These are phyloP conservation scores for Scleromitrula shiraiana DNA, from an alignment of 2,329 filamentous ascomycete species.

Conservation along the genomic window DNA sequence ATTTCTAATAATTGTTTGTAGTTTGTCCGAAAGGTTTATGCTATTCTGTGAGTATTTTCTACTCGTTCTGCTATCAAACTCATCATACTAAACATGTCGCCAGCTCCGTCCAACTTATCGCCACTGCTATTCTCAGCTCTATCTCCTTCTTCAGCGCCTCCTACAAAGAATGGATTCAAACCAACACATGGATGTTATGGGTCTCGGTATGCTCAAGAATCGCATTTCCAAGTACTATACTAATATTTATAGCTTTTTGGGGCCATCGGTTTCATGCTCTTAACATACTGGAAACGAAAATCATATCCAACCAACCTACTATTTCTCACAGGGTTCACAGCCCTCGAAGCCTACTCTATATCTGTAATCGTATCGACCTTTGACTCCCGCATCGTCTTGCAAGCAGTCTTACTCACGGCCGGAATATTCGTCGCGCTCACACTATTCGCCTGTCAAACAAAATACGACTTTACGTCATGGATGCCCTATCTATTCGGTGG, in stretches of 20 bases:
- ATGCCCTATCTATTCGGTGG: slow-evolving; percentile 89
- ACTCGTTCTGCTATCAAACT: not conserved
- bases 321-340: slow-evolving; percentile 85
- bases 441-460: slow-evolving; percentile 90
- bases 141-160: slow-evolving; percentile 74
- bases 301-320: slow-evolving; percentile 91
- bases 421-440: slow-evolving; percentile 74
- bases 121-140: slow-evolving; percentile 71
- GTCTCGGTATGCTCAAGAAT: slow-evolving; percentile 50
- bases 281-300: slow-evolving; percentile 94
- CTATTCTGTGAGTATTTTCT: slow-evolving; percentile 59
- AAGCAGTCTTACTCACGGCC: slow-evolving; percentile 82
- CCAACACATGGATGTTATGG: slow-evolving; percentile 77
- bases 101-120: slow-evolving; percentile 80
- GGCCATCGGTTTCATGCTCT: slow-evolving; percentile 72
- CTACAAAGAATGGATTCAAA: slow-evolving; percentile 84
- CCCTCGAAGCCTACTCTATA: slow-evolving; percentile 87
- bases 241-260: slow-evolving; percentile 54
- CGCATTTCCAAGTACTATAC: not conserved
- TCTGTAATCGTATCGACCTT: slow-evolving; percentile 91
- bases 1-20: slow-evolving; percentile 38
- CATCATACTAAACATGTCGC: slow-evolving; percentile 4
- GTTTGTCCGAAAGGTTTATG: slow-evolving; percentile 95
- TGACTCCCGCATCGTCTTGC: slow-evolving; percentile 72
- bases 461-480: slow-evolving; percentile 98